These are phyloP conservation scores for Amanita phalloides DNA, from an alignment of 768 basidiomycete genomes.

Conservation along the genomic window DNA sequence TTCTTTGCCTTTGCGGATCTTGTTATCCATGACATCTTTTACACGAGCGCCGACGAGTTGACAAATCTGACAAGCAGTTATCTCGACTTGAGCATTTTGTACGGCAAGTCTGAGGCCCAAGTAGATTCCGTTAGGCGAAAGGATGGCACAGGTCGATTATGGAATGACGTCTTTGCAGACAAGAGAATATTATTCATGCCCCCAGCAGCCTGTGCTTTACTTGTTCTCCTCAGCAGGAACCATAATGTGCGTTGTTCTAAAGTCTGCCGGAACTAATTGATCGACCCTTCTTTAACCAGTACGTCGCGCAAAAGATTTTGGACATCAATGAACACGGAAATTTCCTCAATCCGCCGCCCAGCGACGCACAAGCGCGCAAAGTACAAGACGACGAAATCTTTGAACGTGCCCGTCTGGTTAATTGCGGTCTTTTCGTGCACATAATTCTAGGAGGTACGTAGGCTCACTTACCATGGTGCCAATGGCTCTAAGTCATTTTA, in stretches of 20 bases:
- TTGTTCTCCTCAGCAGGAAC: constrained; percentile 61
- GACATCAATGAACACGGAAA: constrained; percentile 56
- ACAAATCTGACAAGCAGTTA: constrained; percentile 65
- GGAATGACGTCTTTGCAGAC: constrained; percentile 64
- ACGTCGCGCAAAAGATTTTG: constrained; percentile 54
- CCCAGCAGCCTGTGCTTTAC: constrained; percentile 54
- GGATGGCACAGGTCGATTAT: constrained; percentile 60
- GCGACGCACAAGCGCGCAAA: constrained; percentile 14
- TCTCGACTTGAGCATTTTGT: constrained; percentile 66
- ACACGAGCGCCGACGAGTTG: constrained; percentile 38
- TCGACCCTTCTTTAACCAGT: constrained; percentile 28
- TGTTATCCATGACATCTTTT: constrained; percentile 65
- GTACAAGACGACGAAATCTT: constrained; percentile 73
- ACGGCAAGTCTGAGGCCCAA: constrained; percentile 44
- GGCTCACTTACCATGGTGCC: not conserved
- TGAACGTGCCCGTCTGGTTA: constrained; percentile 61
- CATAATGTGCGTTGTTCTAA: constrained; percentile 45
- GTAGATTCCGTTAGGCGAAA: constrained; percentile 42
- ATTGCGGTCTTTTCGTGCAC: constrained; percentile 62
- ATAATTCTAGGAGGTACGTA: constrained; percentile 46
- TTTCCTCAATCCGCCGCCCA: constrained; percentile 21
- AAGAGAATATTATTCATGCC: constrained; percentile 58
- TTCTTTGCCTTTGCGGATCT: constrained; percentile 77
- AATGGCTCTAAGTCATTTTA: not conserved
- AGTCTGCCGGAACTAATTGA: not conserved